A percentile compares a stretch with the other conserved stretches of the same genome.
Conservation (phyloP, 2,329 filamentous ascomycete genomes). For the Massarina eburnea region DNA sequence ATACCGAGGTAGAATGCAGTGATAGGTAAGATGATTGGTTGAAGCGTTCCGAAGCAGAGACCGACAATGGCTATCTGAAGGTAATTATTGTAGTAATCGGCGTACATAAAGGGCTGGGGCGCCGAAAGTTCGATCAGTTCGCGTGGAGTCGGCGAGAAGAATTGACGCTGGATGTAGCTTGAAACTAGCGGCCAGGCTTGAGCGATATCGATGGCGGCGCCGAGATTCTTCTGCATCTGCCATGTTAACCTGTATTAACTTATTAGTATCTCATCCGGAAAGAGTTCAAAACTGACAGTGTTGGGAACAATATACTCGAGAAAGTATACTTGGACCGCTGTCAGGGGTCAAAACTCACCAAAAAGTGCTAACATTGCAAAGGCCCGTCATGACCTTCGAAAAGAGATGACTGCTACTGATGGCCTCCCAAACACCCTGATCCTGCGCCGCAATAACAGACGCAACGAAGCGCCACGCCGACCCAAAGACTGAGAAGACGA, state of each 20-base stretch:
- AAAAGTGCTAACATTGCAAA: slow-evolving; percentile 83
- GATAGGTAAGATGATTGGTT: slow-evolving; percentile 83
- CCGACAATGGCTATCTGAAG: slow-evolving; percentile 89
- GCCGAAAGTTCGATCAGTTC: slow-evolving; percentile 92
- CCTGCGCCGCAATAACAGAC: slow-evolving; percentile 59
- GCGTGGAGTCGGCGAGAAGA: slow-evolving; percentile 82
- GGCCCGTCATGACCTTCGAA: slow-evolving; percentile 65
- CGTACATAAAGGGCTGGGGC: slow-evolving; percentile 89
- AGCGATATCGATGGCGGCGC: slow-evolving; percentile 76
- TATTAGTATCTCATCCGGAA: background rate
- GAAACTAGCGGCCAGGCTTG: slow-evolving; percentile 80
- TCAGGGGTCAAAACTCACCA: slow-evolving; percentile 76
- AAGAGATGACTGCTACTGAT: slow-evolving; percentile 68
- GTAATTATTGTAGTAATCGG: slow-evolving; percentile 97
- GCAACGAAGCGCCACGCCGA: slow-evolving; percentile 78
- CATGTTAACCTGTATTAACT: slow-evolving; percentile 57
- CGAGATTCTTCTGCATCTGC: slow-evolving; percentile 87
- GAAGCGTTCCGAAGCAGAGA: slow-evolving; percentile 78
- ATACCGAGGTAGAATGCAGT: slow-evolving; percentile 86
- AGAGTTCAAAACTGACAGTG: too few relatives aligned
- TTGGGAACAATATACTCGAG: too few relatives aligned
- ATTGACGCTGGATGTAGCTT: slow-evolving; percentile 77
- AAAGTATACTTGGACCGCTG: slow-evolving; percentile 43
- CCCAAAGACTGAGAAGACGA: slow-evolving; percentile 91
- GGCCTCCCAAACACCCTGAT: slow-evolving; percentile 64